A percentile compares a stretch with the other conserved stretches of the same genome.
Evolutionary conservation across 2,329 filamentous ascomycete genomes (phyloP).

Genomic region (Fusarium stilboides): DNA sequence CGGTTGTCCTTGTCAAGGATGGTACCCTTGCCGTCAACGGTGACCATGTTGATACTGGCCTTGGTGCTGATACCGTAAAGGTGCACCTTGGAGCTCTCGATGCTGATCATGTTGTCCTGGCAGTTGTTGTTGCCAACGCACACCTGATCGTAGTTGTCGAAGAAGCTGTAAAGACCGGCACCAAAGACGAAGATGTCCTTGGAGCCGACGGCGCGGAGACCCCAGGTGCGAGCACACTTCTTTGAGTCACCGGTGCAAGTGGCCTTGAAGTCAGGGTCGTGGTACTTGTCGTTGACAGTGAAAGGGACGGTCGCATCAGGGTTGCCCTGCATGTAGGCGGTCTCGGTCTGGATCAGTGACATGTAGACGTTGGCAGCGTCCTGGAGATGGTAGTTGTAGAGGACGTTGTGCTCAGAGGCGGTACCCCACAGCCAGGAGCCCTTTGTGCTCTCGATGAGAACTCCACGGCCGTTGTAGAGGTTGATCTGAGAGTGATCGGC

Average conservation of each 20-base stretch:
- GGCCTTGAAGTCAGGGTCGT: conserved; percentile 77
- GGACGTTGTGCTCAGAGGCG: conserved; percentile 74
- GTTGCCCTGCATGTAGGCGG: conserved; percentile 89
- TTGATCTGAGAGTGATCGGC: conserved; percentile 82
- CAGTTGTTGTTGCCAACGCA: conserved; percentile 79
- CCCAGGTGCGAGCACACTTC: conserved; percentile 82
- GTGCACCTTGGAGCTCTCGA: conserved; percentile 77
- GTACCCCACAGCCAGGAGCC: conserved; percentile 88
- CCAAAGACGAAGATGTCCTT: conserved; percentile 79
- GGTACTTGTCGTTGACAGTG: conserved; percentile 68
- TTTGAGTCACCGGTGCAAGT: conserved; percentile 64
- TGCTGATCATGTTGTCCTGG: conserved; percentile 82
- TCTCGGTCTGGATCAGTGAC: conserved; percentile 89
- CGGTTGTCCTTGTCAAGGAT: conserved; percentile 74
- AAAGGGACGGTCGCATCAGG: conserved; percentile 80
- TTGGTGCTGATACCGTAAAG: conserved; percentile 82
- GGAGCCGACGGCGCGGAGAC: conserved; percentile 78
- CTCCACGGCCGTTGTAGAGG: conserved; percentile 89
- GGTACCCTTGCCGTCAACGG: conserved; percentile 68
- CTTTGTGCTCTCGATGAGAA: conserved; percentile 81
- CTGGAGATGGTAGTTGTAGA: conserved; percentile 89
- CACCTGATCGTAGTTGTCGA: conserved; percentile 82
- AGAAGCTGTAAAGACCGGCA: conserved; percentile 85
- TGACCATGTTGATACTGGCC: conserved; percentile 81
- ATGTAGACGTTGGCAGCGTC: conserved; percentile 86